phyloP scores from a whole-genome alignment of 441 rosid genomes.

The Brassica hybrid region DNA sequence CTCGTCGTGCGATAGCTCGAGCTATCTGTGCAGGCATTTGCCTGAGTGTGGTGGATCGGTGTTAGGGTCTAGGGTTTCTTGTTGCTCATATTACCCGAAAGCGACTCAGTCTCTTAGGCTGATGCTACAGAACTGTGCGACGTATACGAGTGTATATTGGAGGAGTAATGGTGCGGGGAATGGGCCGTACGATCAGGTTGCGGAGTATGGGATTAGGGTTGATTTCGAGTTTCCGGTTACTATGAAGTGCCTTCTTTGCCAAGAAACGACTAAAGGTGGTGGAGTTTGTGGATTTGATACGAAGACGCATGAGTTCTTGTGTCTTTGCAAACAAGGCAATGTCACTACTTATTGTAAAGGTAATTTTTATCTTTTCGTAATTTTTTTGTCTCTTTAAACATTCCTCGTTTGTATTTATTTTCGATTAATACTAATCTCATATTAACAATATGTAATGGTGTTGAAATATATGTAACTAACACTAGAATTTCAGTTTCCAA shows the following conservation, averaged over 20 bases:
- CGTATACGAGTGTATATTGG: slow-evolving; percentile 87
- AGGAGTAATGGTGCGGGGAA: slow-evolving; percentile 53
- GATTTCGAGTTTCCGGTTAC: slow-evolving; percentile 86
- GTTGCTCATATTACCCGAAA: slow-evolving; percentile 85
- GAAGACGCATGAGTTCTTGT: slow-evolving; percentile 59
- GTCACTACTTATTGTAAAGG: slow-evolving; percentile 77
- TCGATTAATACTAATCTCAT: not conserved
- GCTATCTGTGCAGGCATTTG: slow-evolving; percentile 86
- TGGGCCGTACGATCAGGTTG: slow-evolving; percentile 65
- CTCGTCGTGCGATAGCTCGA: slow-evolving; percentile 85
- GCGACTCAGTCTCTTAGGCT: slow-evolving; percentile 86
- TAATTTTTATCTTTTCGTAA: slow-evolving; percentile 13
- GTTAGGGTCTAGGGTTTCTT: slow-evolving; percentile 56
- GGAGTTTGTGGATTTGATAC: slow-evolving; percentile 83
- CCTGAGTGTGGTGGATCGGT: slow-evolving; percentile 69
- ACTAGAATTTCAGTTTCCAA: not conserved
- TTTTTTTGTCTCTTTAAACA: not conserved
- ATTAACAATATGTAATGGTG: too few relatives aligned
- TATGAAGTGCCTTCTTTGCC: slow-evolving; percentile 76
- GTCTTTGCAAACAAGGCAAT: slow-evolving; percentile 68
- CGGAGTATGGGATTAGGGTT: slow-evolving; percentile 83
- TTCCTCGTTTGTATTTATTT: not conserved
- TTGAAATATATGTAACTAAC: not conserved
- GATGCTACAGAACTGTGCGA: slow-evolving; percentile 79
- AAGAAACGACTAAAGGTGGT: slow-evolving; percentile 74